Percentiles rank a stretch among this genome's conserved stretches.
These are phyloP conservation scores for Globisporangium cederbergense DNA, from an alignment of 352 stramenopile species.

Conservation along the genomic window DNA sequence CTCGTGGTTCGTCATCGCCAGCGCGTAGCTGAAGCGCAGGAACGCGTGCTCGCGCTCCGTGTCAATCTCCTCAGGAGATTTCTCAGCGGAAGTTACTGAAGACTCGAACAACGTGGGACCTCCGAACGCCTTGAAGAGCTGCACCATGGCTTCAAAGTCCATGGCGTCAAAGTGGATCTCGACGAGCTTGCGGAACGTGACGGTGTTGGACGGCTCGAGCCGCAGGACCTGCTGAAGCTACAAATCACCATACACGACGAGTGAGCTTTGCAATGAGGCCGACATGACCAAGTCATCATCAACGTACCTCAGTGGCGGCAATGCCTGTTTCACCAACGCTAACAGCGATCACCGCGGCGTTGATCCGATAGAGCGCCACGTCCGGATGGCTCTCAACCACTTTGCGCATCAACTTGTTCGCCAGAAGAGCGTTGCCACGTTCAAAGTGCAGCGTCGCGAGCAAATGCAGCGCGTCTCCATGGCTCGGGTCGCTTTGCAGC, in stretches of 20 bases:
- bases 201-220: conserved; percentile 19
- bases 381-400: conserved; percentile 22
- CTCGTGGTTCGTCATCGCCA: conserved; percentile 20
- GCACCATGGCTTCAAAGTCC: conserved; percentile 11
- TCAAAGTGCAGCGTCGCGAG: conserved; percentile 33
- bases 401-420: conserved; percentile 19
- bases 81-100: neutral
- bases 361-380: conserved; percentile 29
- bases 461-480: conserved; percentile 44
- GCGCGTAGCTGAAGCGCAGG: conserved; percentile 39
- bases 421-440: conserved; percentile 15
- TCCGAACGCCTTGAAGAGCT: conserved; percentile 26
- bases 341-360: conserved; percentile 2
- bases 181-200: conserved; percentile 28
- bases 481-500: conserved; percentile 5
- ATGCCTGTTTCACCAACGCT: neutral
- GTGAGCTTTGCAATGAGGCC: neutral
- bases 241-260: neutral
- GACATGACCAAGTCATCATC: neutral
- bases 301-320: conserved; percentile 3
- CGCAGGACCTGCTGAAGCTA: conserved; percentile 17
- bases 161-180: conserved; percentile 15
- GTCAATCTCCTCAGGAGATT: neutral
- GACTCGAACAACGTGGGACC: conserved; percentile 7
- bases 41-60: conserved; percentile 30